phyloP scores from a whole-genome alignment of 805 yeast species.

The Myxozyma mucilagina region DNA sequence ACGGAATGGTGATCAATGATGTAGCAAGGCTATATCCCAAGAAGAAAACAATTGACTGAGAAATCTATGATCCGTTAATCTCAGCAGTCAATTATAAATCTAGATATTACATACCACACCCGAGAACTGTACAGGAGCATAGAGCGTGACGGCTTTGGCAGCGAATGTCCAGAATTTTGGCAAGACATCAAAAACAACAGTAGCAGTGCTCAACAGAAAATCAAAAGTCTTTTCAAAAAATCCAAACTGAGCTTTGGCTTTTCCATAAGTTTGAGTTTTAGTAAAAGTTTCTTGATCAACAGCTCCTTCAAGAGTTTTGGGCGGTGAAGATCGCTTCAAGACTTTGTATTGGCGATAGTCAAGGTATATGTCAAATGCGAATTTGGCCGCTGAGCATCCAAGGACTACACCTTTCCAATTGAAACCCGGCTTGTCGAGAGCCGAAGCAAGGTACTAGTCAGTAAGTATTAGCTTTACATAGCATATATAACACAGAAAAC shows the following conservation, averaged over 20 bases:
- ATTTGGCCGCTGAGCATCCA: constrained; percentile 74
- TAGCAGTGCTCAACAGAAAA: constrained; percentile 56
- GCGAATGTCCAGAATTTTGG: constrained; percentile 63
- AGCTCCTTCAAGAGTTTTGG: constrained; percentile 65
- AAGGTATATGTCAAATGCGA: constrained; percentile 70
- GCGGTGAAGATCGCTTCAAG: constrained; percentile 57
- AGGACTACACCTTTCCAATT: constrained; percentile 79
- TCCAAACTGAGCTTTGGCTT: constrained; percentile 73
- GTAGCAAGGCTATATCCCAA: constrained; percentile 53
- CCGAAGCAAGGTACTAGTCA: constrained; percentile 24
- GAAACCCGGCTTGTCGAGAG: constrained; percentile 61
- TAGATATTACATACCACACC: constrained; percentile 45
- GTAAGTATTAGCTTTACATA: not conserved
- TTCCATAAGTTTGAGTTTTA: constrained; percentile 74
- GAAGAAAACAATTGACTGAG: constrained; percentile 70
- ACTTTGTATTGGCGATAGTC: constrained; percentile 75
- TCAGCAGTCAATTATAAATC: not conserved
- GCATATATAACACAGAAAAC: not conserved
- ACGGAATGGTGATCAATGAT: constrained; percentile 62
- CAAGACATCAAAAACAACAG: constrained; percentile 60
- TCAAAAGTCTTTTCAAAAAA: constrained; percentile 55
- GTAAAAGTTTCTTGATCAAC: constrained; percentile 71
- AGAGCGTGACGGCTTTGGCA: constrained; percentile 41
- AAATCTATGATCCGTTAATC: constrained; percentile 41
- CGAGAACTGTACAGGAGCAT: constrained; percentile 42